phyloP scores from a whole-genome alignment of 2,329 filamentous ascomycete genomes.

The Ceratocystis alfenasii region DNA sequence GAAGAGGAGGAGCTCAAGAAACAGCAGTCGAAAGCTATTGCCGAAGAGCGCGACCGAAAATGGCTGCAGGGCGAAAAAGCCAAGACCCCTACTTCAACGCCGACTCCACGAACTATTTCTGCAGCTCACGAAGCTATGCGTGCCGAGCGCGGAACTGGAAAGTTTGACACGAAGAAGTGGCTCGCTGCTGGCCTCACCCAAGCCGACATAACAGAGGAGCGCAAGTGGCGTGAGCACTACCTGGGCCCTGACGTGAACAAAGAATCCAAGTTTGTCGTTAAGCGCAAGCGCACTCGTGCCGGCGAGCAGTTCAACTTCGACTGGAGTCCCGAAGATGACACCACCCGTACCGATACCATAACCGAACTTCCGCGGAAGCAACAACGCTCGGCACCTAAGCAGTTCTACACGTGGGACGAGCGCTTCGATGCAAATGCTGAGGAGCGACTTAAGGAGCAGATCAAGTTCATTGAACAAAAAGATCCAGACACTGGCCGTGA shows the following conservation, averaged over 20 bases:
- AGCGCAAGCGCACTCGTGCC: conserved; percentile 88
- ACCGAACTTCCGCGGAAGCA: conserved; percentile 17
- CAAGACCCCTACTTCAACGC: neutral
- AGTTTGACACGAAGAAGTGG: conserved; percentile 21
- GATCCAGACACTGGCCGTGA: conserved; percentile 65
- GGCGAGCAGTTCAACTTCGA: conserved; percentile 99
- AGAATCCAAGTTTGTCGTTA: conserved; percentile 74
- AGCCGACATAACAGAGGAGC: conserved; percentile 56
- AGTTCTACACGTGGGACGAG: conserved; percentile 51
- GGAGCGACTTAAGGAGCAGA: conserved; percentile 43
- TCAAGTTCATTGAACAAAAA: conserved; percentile 58
- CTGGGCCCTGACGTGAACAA: conserved; percentile 82
- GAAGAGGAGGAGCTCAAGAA: conserved; percentile 42
- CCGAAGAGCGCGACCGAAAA: conserved; percentile 20
- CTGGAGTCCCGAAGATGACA: conserved; percentile 93
- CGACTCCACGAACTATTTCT: conserved; percentile 15
- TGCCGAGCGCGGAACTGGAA: conserved; percentile 21
- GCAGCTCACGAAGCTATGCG: conserved; percentile 23
- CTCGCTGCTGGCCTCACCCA: conserved; percentile 21
- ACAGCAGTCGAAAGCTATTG: conserved; percentile 17
- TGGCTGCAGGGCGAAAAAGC: conserved; percentile 20
- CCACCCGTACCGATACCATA: conserved; percentile 40
- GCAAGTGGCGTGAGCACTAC: conserved; percentile 67
- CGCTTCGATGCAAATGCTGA: conserved; percentile 45
- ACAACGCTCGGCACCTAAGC: conserved; percentile 38